Percentiles rank a stretch among this genome's conserved stretches.
Evolutionary conservation across 768 basidiomycete species (phyloP).

Genomic region (Nidula microcarpa): DNA sequence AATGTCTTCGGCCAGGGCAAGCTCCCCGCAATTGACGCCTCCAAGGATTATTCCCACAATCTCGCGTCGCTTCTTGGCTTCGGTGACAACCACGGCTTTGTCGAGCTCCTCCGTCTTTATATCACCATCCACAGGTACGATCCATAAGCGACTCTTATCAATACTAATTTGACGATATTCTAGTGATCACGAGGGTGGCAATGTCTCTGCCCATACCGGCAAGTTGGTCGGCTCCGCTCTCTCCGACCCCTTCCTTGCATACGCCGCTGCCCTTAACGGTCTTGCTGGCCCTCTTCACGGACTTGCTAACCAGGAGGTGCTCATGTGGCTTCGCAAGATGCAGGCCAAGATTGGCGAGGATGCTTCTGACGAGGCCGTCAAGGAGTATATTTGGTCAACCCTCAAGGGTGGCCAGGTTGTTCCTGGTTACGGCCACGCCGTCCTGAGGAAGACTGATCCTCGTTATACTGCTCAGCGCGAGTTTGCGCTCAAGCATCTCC

Average conservation of each 20-base stretch:
- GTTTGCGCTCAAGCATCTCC: slow-evolving; percentile 83
- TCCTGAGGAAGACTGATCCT: slow-evolving; percentile 88
- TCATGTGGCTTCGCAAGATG: slow-evolving; percentile 94
- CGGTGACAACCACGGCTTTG: slow-evolving; percentile 81
- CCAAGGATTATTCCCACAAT: slow-evolving; percentile 89
- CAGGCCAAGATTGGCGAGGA: slow-evolving; percentile 83
- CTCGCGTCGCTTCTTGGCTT: slow-evolving; percentile 89
- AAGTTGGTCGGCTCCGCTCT: slow-evolving; percentile 94
- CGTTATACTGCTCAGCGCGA: slow-evolving; percentile 89
- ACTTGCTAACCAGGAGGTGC: slow-evolving; percentile 95
- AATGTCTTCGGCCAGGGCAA: slow-evolving; percentile 89
- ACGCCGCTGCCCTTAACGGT: slow-evolving; percentile 90
- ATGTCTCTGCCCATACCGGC: slow-evolving; percentile 94
- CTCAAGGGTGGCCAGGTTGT: slow-evolving; percentile 92
- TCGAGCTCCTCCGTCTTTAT: slow-evolving; percentile 93
- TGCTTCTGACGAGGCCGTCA: slow-evolving; percentile 82
- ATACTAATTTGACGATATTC: neutral
- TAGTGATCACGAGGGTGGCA: slow-evolving; percentile 97
- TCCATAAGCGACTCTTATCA: neutral
- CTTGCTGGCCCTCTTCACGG: slow-evolving; percentile 97
- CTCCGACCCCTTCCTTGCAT: slow-evolving; percentile 96
- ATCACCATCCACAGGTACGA: slow-evolving; percentile 89
- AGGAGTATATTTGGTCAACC: slow-evolving; percentile 93
- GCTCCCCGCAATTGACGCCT: slow-evolving; percentile 76
- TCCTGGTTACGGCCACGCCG: slow-evolving; percentile 88